Conservation (phyloP, 2,329 filamentous ascomycete genomes). For the Pseudonectria foliicola region DNA sequence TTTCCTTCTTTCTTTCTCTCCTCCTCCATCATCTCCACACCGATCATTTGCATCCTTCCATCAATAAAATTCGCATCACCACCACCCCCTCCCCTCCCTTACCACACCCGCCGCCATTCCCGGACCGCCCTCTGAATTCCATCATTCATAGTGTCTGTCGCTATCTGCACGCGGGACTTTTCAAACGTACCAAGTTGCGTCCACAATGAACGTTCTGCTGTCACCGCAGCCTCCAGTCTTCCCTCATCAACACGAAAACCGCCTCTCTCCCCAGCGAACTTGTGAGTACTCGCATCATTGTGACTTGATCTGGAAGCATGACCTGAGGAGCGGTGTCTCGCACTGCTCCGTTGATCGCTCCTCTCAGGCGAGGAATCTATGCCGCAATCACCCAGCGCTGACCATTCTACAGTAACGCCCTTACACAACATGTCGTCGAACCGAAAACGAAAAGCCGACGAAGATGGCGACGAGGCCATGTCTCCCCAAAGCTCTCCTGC, state of each 20-base stretch:
- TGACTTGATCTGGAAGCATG: not conserved
- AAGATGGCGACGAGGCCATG: constrained; percentile 77
- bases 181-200: not conserved
- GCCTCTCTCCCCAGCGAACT: constrained; percentile 47
- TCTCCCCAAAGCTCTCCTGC: constrained; percentile 80
- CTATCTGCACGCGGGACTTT: not conserved
- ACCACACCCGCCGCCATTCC: too few relatives aligned
- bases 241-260: constrained; percentile 50
- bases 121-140: too few relatives aligned
- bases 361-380: not conserved
- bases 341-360: not conserved
- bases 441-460: constrained; percentile 81
- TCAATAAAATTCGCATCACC: too few relatives aligned
- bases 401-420: constrained; percentile 31
- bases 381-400: constrained; percentile 11
- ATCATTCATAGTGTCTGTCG: too few relatives aligned
- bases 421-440: constrained; percentile 44
- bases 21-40: too few relatives aligned
- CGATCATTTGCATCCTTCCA: too few relatives aligned
- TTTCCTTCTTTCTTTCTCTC: too few relatives aligned
- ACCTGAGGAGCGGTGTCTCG: not conserved
- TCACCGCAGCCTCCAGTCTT: constrained; percentile 54
- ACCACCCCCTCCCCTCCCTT: too few relatives aligned
- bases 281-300: constrained; percentile 42
- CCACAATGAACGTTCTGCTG: constrained; percentile 55